These are phyloP conservation scores for Phytopythium chamaehyphon DNA, from an alignment of 352 stramenopile genomes.

Conservation along the genomic window DNA sequence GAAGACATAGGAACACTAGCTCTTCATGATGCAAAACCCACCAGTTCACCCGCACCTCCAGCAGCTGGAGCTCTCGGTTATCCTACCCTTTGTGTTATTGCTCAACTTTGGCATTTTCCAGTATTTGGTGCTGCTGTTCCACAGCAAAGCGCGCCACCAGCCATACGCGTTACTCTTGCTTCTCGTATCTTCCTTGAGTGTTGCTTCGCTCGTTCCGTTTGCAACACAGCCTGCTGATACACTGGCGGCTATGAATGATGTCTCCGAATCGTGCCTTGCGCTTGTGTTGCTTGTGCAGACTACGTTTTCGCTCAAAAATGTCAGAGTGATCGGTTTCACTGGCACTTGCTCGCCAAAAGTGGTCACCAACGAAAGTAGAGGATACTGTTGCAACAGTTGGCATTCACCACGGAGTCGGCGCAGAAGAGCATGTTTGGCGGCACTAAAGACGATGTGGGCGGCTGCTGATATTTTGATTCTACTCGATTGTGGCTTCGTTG, in stretches of 20 bases:
- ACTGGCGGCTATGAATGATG: slow-evolving; percentile 21
- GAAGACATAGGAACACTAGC: no score
- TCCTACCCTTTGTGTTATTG: neutral
- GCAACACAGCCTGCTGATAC: slow-evolving; percentile 6
- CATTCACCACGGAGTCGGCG: neutral
- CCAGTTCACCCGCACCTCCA: neutral
- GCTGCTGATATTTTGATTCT: slow-evolving; percentile 24
- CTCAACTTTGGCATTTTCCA: neutral
- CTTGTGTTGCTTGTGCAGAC: slow-evolving; percentile 28
- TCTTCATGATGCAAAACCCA: no score
- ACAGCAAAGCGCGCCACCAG: slow-evolving; percentile 15
- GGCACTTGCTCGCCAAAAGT: neutral
- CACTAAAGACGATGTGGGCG: slow-evolving; percentile 4
- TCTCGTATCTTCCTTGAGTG: slow-evolving; percentile 6
- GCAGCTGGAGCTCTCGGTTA: neutral
- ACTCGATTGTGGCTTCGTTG: slow-evolving; percentile 11
- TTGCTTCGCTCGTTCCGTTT: slow-evolving; percentile 19
- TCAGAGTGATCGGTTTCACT: neutral
- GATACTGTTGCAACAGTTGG: neutral
- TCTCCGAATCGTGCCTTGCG: slow-evolving; percentile 25
- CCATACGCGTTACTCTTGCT: slow-evolving; percentile 16
- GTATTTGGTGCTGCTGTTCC: slow-evolving; percentile 15
- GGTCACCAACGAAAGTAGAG: neutral
- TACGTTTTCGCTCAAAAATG: slow-evolving; percentile 4
- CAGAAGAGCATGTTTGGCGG: neutral